Conservation (phyloP, 2,329 filamentous ascomycete genomes). For the Penicillium sp. region DNA sequence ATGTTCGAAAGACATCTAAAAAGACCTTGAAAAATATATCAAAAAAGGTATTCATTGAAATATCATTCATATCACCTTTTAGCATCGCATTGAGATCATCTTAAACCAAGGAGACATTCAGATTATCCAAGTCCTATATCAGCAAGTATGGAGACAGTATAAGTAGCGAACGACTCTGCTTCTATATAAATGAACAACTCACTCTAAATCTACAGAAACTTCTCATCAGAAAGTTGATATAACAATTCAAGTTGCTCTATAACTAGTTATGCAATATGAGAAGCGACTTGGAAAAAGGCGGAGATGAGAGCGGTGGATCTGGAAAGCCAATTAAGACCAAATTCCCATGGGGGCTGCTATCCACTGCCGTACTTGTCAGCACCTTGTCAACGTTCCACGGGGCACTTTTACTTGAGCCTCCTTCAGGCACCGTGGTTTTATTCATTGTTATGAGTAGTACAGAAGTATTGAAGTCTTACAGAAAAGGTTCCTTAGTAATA, state of each 20-base stretch:
- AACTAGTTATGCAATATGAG: too few relatives aligned
- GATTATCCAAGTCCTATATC: neutral
- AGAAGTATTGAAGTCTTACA: neutral
- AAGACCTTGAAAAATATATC: neutral
- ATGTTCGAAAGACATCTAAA: too few relatives aligned
- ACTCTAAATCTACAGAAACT: too few relatives aligned
- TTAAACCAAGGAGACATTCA: neutral
- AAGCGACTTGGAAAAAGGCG: neutral
- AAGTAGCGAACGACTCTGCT: neutral
- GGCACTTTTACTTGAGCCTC: neutral
- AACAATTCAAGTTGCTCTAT: neutral
- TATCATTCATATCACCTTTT: neutral
- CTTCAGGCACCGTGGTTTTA: neutral
- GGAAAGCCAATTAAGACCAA: neutral
- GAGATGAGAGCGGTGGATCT: neutral
- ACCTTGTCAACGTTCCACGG: neutral
- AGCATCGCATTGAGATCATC: neutral
- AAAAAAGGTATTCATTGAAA: neutral
- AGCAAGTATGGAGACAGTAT: neutral
- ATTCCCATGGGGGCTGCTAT: neutral
- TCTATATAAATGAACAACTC: neutral
- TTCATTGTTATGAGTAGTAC: neutral
- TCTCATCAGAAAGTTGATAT: too few relatives aligned
- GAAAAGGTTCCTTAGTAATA: neutral
- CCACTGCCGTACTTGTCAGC: rapidly evolving